Evolutionary conservation across 371 early-diverging fungal species (phyloP).

Genomic region (Catenaria anguillulae): DNA sequence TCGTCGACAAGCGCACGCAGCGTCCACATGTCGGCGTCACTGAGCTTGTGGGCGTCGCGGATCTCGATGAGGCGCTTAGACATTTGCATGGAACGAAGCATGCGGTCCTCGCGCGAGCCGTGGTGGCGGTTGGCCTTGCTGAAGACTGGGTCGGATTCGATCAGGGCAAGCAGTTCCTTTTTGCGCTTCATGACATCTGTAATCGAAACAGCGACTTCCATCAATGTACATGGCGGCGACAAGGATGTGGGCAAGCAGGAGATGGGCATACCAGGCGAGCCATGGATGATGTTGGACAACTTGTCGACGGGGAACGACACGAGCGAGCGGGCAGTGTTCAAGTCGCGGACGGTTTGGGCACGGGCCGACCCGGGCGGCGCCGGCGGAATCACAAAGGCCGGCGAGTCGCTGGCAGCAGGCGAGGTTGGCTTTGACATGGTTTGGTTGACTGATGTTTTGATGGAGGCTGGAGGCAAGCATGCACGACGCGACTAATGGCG

Average conservation of each 20-base stretch:
- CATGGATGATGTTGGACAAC: neutral
- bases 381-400: neutral
- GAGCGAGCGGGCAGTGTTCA: constrained; percentile 5
- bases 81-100: constrained; percentile 10
- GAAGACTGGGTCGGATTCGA: constrained; percentile 13
- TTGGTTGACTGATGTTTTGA: no score
- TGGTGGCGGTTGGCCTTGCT: constrained; percentile 12
- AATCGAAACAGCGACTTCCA: no score
- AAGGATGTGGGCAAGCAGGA: neutral
- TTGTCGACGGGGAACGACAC: neutral
- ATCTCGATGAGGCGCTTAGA: constrained; percentile 11
- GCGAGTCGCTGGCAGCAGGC: neutral
- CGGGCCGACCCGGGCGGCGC: constrained; percentile 4
- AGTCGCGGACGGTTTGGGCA: neutral
- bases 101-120: constrained; percentile 9
- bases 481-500: no score
- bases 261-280: no score
- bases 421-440: no score
- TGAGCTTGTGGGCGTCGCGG: constrained; percentile 11
- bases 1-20: constrained; percentile 15
- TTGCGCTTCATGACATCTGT: constrained; percentile 6
- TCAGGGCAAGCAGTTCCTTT: constrained; percentile 5
- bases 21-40: constrained; percentile 8
- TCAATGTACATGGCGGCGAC: constrained; percentile 7
- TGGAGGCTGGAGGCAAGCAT: no score